A percentile compares a stretch with the other conserved stretches of the same genome.
These are phyloP conservation scores for Boletus sp. DNA, from an alignment of 768 basidiomycete species.

Conservation along the genomic window DNA sequence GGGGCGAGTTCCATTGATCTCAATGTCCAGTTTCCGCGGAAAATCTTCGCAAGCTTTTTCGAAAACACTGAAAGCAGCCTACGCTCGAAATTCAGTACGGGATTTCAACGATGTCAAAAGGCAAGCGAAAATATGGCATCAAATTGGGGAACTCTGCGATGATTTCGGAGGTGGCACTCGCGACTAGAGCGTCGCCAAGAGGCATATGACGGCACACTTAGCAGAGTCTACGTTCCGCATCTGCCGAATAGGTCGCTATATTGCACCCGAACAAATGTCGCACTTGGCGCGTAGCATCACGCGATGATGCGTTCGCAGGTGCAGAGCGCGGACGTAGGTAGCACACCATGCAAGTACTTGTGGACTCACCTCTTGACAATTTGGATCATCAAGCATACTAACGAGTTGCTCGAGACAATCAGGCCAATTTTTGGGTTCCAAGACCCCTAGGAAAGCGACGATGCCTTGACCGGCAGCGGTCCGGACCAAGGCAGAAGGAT, in stretches of 20 bases:
- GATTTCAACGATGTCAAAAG: background rate
- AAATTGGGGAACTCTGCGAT: background rate
- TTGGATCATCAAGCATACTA: constrained; percentile 73
- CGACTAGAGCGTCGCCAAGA: background rate
- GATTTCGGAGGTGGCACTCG: constrained; percentile 1
- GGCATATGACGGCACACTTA: constrained; percentile 6
- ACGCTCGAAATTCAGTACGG: constrained; percentile 15
- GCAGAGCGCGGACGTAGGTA: background rate
- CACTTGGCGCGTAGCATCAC: background rate
- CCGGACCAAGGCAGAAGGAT: constrained; percentile 82
- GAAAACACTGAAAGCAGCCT: constrained; percentile 92
- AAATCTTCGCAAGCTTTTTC: constrained; percentile 98
- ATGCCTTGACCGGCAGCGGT: constrained; percentile 94
- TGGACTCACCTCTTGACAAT: constrained; percentile 81
- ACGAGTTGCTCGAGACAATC: constrained; percentile 89
- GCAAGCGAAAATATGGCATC: background rate
- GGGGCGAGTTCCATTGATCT: constrained; percentile 89
- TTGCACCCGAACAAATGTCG: constrained; percentile 6
- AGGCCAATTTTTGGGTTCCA: constrained; percentile 93
- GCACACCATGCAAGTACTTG: background rate
- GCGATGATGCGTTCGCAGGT: background rate
- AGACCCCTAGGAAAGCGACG: constrained; percentile 80
- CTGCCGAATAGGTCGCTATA: constrained; percentile 2
- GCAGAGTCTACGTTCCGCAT: background rate
- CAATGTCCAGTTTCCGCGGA: constrained; percentile 91